Percentiles rank a stretch among this genome's conserved stretches.
Evolutionary conservation across 495 filamentous ascomycete genomes (phyloP).

Genomic region (Emericellopsis terricola): DNA sequence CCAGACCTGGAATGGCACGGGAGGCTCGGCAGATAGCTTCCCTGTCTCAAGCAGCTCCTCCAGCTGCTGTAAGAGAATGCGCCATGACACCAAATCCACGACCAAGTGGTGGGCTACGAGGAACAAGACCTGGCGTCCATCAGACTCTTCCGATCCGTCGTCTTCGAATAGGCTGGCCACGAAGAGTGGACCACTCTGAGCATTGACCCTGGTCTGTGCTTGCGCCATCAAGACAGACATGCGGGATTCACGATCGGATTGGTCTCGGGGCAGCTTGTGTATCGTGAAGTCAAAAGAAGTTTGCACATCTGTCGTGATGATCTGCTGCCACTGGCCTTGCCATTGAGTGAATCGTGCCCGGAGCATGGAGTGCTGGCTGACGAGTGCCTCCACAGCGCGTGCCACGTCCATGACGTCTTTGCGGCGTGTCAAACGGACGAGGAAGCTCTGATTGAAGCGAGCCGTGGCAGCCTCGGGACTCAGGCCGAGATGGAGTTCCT

Average conservation of each 20-base stretch:
- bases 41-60: slow-evolving; percentile 41
- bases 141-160: too few relatives aligned
- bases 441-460: background rate
- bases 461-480: slow-evolving; percentile 14
- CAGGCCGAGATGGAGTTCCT: slow-evolving; percentile 43
- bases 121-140: slow-evolving; percentile 31
- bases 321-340: background rate
- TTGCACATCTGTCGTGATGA: too few relatives aligned
- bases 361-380: slow-evolving; percentile 54
- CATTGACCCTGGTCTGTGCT: slow-evolving; percentile 12
- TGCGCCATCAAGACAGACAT: background rate
- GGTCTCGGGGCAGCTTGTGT: background rate
- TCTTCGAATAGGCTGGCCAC: slow-evolving; percentile 21
- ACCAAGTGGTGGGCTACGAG: slow-evolving; percentile 53
- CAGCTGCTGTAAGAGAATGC: slow-evolving; percentile 46
- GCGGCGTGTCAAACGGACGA: background rate
- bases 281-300: too few relatives aligned
- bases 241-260: too few relatives aligned
- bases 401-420: slow-evolving; percentile 10
- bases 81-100: slow-evolving; percentile 55
- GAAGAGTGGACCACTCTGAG: slow-evolving; percentile 25
- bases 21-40: slow-evolving; percentile 15
- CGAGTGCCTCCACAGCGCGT: slow-evolving; percentile 36
- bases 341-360: slow-evolving; percentile 40
- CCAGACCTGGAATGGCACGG: slow-evolving; percentile 49